Base-by-base conservation (phyloP, 139 green algal genomes). In the Chlorella sp. region DNA sequence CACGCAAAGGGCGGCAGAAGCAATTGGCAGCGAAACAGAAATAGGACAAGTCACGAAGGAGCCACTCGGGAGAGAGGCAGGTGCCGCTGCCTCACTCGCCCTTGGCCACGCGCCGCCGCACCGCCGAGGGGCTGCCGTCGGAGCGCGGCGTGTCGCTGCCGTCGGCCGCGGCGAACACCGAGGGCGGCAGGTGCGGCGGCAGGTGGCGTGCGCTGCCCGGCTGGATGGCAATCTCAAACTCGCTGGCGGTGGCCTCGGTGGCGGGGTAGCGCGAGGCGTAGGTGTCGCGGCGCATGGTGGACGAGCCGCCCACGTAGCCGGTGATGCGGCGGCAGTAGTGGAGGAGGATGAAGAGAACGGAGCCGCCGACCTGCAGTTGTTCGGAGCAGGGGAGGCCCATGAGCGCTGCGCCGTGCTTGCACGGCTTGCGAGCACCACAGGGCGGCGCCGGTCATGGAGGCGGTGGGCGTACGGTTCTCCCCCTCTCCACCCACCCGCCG, bases 151-250 rank as follows among this genome's bases (percentile, higher is more conserved):
- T 55, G 51, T 75, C 65, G 53, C 69, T 75, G 14, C 66, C 69
- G 40, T 75, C 69, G 14, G 69, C 51, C 38, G 25, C 7, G 51
- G 51, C 14, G 29, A 59, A 8, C 19, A 25, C 19, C 14, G 19
- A 59, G 51, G 19, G 14, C 51, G 14, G 51, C 11, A 59, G 51
- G 51, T 25, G 19, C 15, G 55, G 35, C 59, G 45, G 59, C 40
- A 45, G 38, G 29, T 56, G 66, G 53, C 69, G 69, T 53, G 69
- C 53, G 48, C 48, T 65, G 33, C 69, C 69, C 11, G 69, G 69
- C 69, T 75, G 69, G 38, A 75, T 75, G 46, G 69, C 69, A 56
- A 75, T 75, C 53, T 75, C 69, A 29, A 75, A 25, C 53, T 75
- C 69, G 8, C 21, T 41, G 38, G 53, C 69, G 14, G 69, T 75